These are phyloP conservation scores for Psidium guajava DNA, from an alignment of 345 rosid genomes.

Conservation along the genomic window DNA sequence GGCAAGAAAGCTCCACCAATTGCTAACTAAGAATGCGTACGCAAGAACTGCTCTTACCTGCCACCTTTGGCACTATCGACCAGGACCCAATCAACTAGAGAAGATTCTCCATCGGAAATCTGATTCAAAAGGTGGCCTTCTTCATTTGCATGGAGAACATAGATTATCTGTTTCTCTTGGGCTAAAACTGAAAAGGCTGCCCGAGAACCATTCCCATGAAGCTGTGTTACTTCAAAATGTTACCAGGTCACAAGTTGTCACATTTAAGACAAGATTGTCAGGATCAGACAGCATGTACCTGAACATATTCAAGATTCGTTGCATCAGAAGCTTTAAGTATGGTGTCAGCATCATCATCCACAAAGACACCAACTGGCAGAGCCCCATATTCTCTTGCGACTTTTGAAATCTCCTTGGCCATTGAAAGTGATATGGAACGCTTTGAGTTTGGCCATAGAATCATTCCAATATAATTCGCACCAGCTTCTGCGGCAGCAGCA, in stretches of 20 bases:
- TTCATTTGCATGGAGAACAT: conserved; percentile 68
- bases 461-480: conserved; percentile 80
- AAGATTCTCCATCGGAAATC: conserved; percentile 50
- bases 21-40: not conserved
- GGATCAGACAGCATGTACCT: conserved; percentile 29
- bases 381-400: conserved; percentile 68
- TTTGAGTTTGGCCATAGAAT: conserved; percentile 83
- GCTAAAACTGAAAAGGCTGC: conserved; percentile 43
- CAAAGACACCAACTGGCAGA: conserved; percentile 79
- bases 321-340: conserved; percentile 56
- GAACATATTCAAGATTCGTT: conserved; percentile 64
- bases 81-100: conserved; percentile 73
- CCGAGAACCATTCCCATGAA: conserved; percentile 71
- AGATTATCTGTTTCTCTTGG: conserved; percentile 35
- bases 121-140: conserved; percentile 57
- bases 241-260: not conserved
- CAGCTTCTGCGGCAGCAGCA: conserved; percentile 80
- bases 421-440: conserved; percentile 60
- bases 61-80: conserved; percentile 87
- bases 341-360: conserved; percentile 58
- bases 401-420: conserved; percentile 74
- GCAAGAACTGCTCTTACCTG: conserved; percentile 31
- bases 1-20: not conserved
- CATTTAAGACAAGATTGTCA: not conserved
- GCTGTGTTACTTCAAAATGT: conserved; percentile 25